These are phyloP conservation scores for Psilocybe subaeruginosa DNA, from an alignment of 768 basidiomycete genomes.

Conservation along the genomic window DNA sequence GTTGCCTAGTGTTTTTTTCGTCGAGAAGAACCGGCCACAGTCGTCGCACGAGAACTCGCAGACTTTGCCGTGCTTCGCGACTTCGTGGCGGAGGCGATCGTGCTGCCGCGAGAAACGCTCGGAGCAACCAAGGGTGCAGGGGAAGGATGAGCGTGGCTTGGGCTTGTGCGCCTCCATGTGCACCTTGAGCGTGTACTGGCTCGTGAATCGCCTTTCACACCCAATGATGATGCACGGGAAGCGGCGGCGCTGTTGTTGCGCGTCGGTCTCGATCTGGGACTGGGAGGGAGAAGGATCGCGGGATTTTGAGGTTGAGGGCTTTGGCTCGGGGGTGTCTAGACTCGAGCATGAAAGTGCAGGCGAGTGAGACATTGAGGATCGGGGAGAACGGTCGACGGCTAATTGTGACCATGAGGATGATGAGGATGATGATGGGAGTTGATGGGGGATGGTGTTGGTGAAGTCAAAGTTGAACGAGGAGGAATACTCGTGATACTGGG, in stretches of 20 bases:
- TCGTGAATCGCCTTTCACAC: constrained; percentile 53
- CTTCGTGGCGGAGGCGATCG: constrained; percentile 59
- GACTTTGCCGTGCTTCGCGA: constrained; percentile 58
- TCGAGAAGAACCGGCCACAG: constrained; percentile 57
- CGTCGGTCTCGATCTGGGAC: constrained; percentile 32
- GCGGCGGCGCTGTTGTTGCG: constrained; percentile 37
- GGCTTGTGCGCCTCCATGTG: constrained; percentile 60
- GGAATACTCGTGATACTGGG: constrained; percentile 31
- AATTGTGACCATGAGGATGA: constrained; percentile 17
- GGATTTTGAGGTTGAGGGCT: constrained; percentile 13
- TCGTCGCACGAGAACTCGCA: constrained; percentile 57
- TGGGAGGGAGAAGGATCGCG: constrained; percentile 15
- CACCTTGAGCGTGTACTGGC: constrained; percentile 56
- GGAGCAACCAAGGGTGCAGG: constrained; percentile 56
- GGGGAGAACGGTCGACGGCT: constrained; percentile 19
- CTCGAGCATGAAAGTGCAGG: constrained; percentile 31
- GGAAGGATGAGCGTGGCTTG: constrained; percentile 49
- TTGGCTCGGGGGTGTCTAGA: constrained; percentile 24
- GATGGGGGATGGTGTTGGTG: constrained; percentile 26
- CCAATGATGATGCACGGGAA: constrained; percentile 51
- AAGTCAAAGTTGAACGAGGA: constrained; percentile 37
- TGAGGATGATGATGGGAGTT: constrained; percentile 24
- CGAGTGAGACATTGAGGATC: constrained; percentile 24
- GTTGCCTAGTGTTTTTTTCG: constrained; percentile 53
- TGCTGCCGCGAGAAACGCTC: constrained; percentile 61